Percentiles rank a stretch among this genome's conserved stretches.
phyloP scores from a whole-genome alignment of 1,284 basidiomycete genomes.

The Lentinus polychrous region DNA sequence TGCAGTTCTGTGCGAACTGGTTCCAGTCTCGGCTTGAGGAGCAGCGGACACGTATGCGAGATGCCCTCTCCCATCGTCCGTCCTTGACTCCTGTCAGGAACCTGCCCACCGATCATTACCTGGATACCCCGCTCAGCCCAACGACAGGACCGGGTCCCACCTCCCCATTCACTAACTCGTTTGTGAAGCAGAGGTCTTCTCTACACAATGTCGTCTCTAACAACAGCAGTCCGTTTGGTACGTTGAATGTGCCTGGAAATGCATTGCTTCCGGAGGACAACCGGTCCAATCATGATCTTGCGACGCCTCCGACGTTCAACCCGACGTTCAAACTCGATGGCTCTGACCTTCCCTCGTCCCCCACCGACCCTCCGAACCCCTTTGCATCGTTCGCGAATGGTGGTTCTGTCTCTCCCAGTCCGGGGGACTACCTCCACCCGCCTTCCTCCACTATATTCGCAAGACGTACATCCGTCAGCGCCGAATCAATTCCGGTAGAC shows the following conservation, averaged over 20 bases:
- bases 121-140: constrained; percentile 44
- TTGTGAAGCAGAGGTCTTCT: constrained; percentile 35
- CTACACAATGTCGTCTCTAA: constrained; percentile 46
- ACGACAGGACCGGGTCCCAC: constrained; percentile 26
- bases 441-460: constrained; percentile 78
- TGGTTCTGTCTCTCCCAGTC: constrained; percentile 30
- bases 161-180: constrained; percentile 44
- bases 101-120: constrained; percentile 51
- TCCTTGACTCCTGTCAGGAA: constrained; percentile 38
- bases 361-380: constrained; percentile 39
- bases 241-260: constrained; percentile 71
- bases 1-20: constrained; percentile 96
- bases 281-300: constrained; percentile 14
- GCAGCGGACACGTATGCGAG: constrained; percentile 66
- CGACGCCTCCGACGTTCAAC: constrained; percentile 46
- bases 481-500: constrained; percentile 91
- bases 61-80: constrained; percentile 49
- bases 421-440: constrained; percentile 57
- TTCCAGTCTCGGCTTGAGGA: constrained; percentile 85
- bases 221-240: constrained; percentile 57
- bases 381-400: constrained; percentile 35
- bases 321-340: constrained; percentile 49
- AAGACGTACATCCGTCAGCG: constrained; percentile 90
- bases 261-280: constrained; percentile 48
- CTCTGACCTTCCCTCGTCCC: constrained; percentile 56